Evolutionary conservation across 1,139 yeast genomes (phyloP), one percentile per base, ranked within the genome.

Genomic region (Hyphopichia pseudoburtonii): DNA sequence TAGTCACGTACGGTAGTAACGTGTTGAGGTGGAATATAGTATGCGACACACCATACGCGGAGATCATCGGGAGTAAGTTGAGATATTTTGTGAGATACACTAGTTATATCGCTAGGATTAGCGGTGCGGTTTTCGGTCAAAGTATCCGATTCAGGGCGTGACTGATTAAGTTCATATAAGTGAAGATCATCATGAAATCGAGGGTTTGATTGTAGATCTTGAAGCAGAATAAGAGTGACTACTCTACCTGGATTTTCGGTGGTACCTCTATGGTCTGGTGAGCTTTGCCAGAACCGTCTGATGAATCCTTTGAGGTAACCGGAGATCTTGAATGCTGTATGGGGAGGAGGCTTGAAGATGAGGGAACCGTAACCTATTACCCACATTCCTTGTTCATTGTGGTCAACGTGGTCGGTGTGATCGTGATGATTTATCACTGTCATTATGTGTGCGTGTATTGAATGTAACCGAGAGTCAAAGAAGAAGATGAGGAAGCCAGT

Each of bases 351-450:
- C 54, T 89, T 90, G 71, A 85, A 90, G 18, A 90, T 81, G 37
- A 90, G 67, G 1, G 96, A 86, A 1, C 97, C 97, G 54, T 90
- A 90, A 3, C 97, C 97, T 18, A 89, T 82, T 14, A 90, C 75
- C 95, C 96, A 89, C 47, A 82, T 77, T 5, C 76, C 66, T 11
- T 58, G 51, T 7, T 28, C 23, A n/a, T n/a, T n/a, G n/a, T n/a
- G n/a, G n/a, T n/a, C n/a, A n/a, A n/a, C n/a, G n/a, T n/a, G n/a
- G n/a, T n/a, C n/a, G n/a, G n/a, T n/a, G n/a, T n/a, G n/a, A n/a
- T n/a, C n/a, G n/a, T n/a, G n/a, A n/a, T n/a, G n/a, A n/a, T n/a
- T n/a, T n/a, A n/a, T n/a, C n/a, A n/a, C n/a, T n/a, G n/a, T n/a
- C n/a, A n/a, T n/a, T n/a, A n/a, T n/a, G n/a, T n/a, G n/a, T n/a